Base-by-base conservation (phyloP, 2,329 filamentous ascomycete genomes). In the Clarireedia hainanense region DNA sequence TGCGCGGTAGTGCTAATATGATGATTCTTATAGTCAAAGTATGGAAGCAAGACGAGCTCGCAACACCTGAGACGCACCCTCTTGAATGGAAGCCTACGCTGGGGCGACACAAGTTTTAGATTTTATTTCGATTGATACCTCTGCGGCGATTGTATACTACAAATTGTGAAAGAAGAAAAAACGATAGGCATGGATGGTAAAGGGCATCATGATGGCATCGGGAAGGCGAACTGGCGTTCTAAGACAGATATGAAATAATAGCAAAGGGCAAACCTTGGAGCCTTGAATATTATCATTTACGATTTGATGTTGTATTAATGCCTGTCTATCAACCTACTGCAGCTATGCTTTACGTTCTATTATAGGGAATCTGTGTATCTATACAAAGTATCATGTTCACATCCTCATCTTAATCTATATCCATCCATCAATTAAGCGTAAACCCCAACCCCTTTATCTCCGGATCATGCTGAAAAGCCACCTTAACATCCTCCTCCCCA, bases 41-140 rank as follows among this genome's bases (percentile, higher is more conserved):
- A 57, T 99, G 94, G 94, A 95, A 91, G 72, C 88, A 86, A 63
- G 94, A 99, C 70, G 89, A 95, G 47, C 82, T 86, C 52, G 94
- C 94, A 17, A 96, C 92, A 0, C 87, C 88, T 39, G 90, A 97
- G 70, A 88, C 88, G 1, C 91, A 97, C 72, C 94, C 94, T 2
- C 72, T 99, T 45, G 86, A 95, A 46, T 99, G 94, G 94, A 90
- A 88, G 67, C 91, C 91, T 23, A 89, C 83, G 1, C 71, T 95
- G 55, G 84, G 84, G 15, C 79, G 87, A 67, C 82, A 88, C 69
- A 94, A 91, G 71, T 94, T 80, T 68, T 89, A 77, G 68, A 56
- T 67, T 60, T 54, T 20, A 20, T 54, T 58, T 20, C n/a, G 46
- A 42, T 42, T 20, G 15, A n/a, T 42, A n/a, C 39, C 39, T 42